These are phyloP conservation scores for Didymella exigua DNA, from an alignment of 2,329 filamentous ascomycete species.

Conservation along the genomic window DNA sequence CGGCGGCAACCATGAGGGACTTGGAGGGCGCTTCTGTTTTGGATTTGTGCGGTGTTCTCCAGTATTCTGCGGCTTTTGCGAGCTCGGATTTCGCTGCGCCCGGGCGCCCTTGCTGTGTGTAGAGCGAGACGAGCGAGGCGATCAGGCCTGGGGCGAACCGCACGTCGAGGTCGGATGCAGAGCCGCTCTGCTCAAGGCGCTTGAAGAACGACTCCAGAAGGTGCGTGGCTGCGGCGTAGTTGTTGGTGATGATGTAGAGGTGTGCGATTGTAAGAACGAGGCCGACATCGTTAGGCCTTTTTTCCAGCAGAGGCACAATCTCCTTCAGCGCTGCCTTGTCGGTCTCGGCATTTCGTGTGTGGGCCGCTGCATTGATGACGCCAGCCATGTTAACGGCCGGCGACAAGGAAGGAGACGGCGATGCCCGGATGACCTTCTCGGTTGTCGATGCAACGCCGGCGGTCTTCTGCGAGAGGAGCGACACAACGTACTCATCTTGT, in stretches of 20 bases:
- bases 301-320: slow-evolving; percentile 72
- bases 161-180: slow-evolving; percentile 66
- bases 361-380: slow-evolving; percentile 75
- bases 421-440: slow-evolving; percentile 55
- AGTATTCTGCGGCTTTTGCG: slow-evolving; percentile 79
- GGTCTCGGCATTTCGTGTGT: slow-evolving; percentile 63
- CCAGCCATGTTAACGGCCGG: slow-evolving; percentile 62
- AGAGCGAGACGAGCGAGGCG: slow-evolving; percentile 78
- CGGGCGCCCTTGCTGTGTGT: slow-evolving; percentile 75
- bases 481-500: slow-evolving; percentile 68
- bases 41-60: slow-evolving; percentile 66
- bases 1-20: slow-evolving; percentile 76
- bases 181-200: slow-evolving; percentile 67
- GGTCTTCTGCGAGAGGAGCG: slow-evolving; percentile 71
- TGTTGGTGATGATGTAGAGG: slow-evolving; percentile 74
- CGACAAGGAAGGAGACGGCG: slow-evolving; percentile 54
- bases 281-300: slow-evolving; percentile 78
- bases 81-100: slow-evolving; percentile 74
- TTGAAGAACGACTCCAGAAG: slow-evolving; percentile 77
- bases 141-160: slow-evolving; percentile 86
- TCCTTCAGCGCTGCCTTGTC: slow-evolving; percentile 72
- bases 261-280: slow-evolving; percentile 80
- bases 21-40: slow-evolving; percentile 51
- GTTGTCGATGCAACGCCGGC: slow-evolving; percentile 66
- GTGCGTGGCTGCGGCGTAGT: slow-evolving; percentile 74